Evolutionary conservation across 1,284 basidiomycete genomes (phyloP).

Genomic region (Wolfiporia cocos): DNA sequence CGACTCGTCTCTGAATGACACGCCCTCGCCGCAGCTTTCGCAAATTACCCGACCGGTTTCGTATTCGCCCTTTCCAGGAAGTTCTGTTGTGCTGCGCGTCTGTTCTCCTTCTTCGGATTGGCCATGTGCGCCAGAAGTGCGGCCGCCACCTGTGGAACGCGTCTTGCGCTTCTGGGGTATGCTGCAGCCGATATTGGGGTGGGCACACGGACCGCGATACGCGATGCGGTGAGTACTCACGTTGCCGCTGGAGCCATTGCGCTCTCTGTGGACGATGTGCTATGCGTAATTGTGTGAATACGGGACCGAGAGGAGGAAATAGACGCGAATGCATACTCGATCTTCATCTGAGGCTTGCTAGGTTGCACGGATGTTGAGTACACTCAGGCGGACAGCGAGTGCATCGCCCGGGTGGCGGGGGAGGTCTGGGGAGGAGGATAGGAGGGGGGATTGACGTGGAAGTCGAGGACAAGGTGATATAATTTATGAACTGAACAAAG

Average conservation of each 20-base stretch:
- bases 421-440: conserved; percentile 13
- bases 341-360: too few relatives aligned
- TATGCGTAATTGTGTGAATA: background rate
- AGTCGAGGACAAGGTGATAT: conserved; percentile 15
- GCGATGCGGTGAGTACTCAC: too few relatives aligned
- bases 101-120: too few relatives aligned
- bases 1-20: conserved; percentile 58
- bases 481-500: conserved; percentile 25
- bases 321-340: too few relatives aligned
- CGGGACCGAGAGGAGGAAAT: conserved; percentile 1
- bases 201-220: background rate
- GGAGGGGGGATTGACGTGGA: conserved; percentile 23
- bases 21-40: conserved; percentile 48
- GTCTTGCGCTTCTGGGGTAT: conserved; percentile 38
- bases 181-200: conserved; percentile 9
- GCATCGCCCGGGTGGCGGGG: too few relatives aligned
- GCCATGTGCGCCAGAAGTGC: conserved; percentile 24
- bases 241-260: conserved; percentile 16
- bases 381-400: too few relatives aligned
- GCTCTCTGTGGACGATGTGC: conserved; percentile 8
- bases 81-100: too few relatives aligned
- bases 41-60: conserved; percentile 59
- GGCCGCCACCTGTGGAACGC: conserved; percentile 21
- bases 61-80: conserved; percentile 39
- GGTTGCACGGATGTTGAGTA: too few relatives aligned